phyloP scores from a whole-genome alignment of 2,329 filamentous ascomycete genomes.

The Pezicula neosporulosa region DNA sequence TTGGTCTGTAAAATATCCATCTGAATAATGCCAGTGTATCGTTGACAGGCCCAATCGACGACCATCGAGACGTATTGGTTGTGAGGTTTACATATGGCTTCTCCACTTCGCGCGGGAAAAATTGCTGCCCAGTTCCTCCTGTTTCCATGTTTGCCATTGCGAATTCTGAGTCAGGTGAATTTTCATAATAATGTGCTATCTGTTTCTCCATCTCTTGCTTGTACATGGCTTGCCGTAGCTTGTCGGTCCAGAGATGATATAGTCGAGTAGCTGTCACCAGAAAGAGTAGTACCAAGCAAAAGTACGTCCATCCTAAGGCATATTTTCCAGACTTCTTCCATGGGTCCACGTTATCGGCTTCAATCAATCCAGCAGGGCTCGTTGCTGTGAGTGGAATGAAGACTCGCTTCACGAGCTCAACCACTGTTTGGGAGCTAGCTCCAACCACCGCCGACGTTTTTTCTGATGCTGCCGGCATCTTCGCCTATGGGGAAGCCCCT shows the following conservation, averaged over 20 bases:
- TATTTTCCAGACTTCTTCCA: constrained; percentile 84
- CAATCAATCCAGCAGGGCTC: constrained; percentile 57
- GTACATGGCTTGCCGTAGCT: constrained; percentile 83
- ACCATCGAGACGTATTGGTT: constrained; percentile 66
- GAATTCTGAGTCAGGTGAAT: constrained; percentile 55
- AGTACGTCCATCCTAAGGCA: constrained; percentile 83
- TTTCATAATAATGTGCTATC: constrained; percentile 46
- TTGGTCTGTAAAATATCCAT: constrained; percentile 84
- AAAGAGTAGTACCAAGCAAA: constrained; percentile 69
- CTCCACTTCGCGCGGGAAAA: constrained; percentile 66
- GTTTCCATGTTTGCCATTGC: constrained; percentile 56
- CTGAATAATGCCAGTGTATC: constrained; percentile 78
- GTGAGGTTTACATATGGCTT: constrained; percentile 50
- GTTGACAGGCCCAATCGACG: constrained; percentile 71
- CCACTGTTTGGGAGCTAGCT: constrained; percentile 22
- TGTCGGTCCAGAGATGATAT: constrained; percentile 92
- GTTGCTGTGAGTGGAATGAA: constrained; percentile 56
- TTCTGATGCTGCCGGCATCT: constrained; percentile 8
- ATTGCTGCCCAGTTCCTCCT: constrained; percentile 53
- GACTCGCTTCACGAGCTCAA: constrained; percentile 42
- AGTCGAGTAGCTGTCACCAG: constrained; percentile 66
- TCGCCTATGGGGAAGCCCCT: not conserved
- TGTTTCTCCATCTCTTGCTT: constrained; percentile 75
- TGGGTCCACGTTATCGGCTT: constrained; percentile 68
- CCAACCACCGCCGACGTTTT: constrained; percentile 12